Evolutionary conservation across 1,139 yeast species (phyloP), one percentile per base, ranked within the genome.

Genomic region (Hyphopichia khmerensis): DNA sequence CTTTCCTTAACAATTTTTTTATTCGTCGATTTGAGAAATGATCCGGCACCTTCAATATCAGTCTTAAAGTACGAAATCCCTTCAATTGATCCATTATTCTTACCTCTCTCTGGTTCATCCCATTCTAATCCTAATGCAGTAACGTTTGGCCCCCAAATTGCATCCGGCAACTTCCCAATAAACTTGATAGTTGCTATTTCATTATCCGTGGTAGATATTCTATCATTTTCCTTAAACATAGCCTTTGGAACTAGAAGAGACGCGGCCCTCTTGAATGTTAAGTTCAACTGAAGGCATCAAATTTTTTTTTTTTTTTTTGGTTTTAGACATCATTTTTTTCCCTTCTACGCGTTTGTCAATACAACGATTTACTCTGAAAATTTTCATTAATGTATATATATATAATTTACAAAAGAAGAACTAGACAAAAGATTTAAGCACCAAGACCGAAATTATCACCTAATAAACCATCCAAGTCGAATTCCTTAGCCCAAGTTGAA

Each of bases 401-500:
- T 34, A 34, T 34, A 34, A 19, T 33, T 34, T 24, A 43, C 31
- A 24, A 26, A 6, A 26, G 29, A 26, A 26, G 29, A 26, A 26
- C 29, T 26, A 26, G 29, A 26, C n/a, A 26, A 26, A 26, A 21
- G 8, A 14, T 30, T 39, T 40, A 43, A 26, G 38, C 44, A 17
- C 46, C 46, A 42, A 55, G 50, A 19, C 69, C 72, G 51, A 67
- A 66, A 48, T 64, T 63, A 43, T 62, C 70, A 36, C 66, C 67
- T 58, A 87, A 82, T 51, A 91, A 73, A 7, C 89, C 90, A 59
- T 88, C 97, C 54, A 93, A 75, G 63, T 90, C 96, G 60, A 93
- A 91, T 66, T 91, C 99, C 62, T 87, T 79, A 15, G 98, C 86
- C 98, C 99, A 93, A 53, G 81, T 77, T n/a, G 77, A 69, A 18